These are phyloP conservation scores for Termitomyces sp. DNA, from an alignment of 768 basidiomycete species.

Conservation along the genomic window DNA sequence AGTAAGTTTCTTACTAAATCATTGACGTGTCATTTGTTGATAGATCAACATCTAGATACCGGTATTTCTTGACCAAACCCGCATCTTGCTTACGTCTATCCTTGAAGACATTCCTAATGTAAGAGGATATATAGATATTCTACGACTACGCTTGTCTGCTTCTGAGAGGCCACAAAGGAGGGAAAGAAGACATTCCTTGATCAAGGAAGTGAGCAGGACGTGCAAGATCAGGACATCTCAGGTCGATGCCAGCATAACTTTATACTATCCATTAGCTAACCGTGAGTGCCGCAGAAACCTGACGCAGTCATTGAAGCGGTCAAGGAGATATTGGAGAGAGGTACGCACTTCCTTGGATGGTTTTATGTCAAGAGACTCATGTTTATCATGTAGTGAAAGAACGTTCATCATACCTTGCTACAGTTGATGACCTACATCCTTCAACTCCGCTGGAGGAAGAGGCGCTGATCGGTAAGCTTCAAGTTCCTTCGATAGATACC, in stretches of 20 bases:
- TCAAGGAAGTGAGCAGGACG: conserved; percentile 2
- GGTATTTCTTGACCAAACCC: conserved; percentile 18
- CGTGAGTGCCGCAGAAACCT: neutral
- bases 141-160: conserved; percentile 12
- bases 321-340: conserved; percentile 1
- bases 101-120: conserved; percentile 14
- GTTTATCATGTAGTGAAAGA: neutral
- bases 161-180: neutral
- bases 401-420: conserved; percentile 1
- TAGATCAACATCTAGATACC: conserved; percentile 15
- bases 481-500: neutral
- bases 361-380: neutral
- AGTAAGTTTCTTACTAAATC: conserved; percentile 9
- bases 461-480: conserved; percentile 8
- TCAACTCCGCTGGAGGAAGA: conserved; percentile 5
- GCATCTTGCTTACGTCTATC: conserved; percentile 14
- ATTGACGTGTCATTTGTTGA: neutral
- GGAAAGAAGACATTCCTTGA: conserved; percentile 1
- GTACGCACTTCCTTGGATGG: neutral
- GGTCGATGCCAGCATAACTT: neutral
- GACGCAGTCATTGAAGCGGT: neutral
- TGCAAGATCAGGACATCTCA: conserved; percentile 1
- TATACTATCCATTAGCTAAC: neutral
- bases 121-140: conserved; percentile 20
- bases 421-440: neutral